Evolutionary conservation across 139 green algal species (phyloP).

Genomic region (Diplosphaera chodatii): DNA sequence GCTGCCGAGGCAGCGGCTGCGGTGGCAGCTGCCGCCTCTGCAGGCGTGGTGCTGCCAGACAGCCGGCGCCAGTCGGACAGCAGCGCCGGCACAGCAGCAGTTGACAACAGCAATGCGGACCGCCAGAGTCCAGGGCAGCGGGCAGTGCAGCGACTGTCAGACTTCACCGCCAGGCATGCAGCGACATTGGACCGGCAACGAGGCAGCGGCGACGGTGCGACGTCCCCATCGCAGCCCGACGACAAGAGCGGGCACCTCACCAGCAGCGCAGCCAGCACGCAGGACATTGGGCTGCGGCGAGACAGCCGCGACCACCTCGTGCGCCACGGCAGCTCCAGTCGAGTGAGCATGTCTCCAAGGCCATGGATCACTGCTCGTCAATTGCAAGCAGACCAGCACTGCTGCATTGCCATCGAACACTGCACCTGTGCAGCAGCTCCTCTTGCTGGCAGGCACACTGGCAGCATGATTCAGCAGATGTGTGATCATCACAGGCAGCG

Average conservation of each 20-base stretch:
- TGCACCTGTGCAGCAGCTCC: too few species aligned
- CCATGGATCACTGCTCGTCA: too few species aligned
- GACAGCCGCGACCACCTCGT: background rate
- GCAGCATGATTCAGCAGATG: too few species aligned
- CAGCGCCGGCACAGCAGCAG: background rate
- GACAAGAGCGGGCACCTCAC: background rate
- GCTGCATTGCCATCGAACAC: too few species aligned
- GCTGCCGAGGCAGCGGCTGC: background rate
- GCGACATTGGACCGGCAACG: background rate
- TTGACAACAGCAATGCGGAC: background rate
- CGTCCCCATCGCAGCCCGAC: background rate
- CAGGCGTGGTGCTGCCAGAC: background rate
- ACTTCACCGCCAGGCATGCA: background rate
- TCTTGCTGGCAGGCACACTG: too few species aligned
- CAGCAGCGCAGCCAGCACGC: background rate
- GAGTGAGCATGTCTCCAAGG: too few species aligned
- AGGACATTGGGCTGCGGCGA: background rate
- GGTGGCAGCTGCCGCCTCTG: background rate
- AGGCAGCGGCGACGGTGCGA: background rate
- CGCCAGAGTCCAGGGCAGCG: background rate
- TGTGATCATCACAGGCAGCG: too few species aligned
- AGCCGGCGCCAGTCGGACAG: background rate
- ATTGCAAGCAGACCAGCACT: too few species aligned
- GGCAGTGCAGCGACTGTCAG: conserved; percentile 9
- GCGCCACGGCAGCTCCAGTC: too few species aligned